phyloP scores from a whole-genome alignment of 345 rosid species.

The Mallotus nudiflorus region DNA sequence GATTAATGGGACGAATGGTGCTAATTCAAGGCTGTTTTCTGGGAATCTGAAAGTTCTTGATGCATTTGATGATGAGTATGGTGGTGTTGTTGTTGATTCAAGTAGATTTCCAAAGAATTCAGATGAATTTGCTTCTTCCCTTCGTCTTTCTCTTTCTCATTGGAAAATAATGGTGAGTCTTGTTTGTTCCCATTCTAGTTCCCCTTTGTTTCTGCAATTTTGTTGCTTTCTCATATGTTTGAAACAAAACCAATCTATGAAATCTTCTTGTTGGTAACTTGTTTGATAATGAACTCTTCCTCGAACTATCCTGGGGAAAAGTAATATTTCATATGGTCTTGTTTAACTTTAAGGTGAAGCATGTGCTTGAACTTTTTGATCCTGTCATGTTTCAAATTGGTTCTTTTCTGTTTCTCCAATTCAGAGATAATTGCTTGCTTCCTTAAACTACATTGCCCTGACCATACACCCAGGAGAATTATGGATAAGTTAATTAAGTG shows the following conservation, averaged over 20 bases:
- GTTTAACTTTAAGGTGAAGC: too few species aligned
- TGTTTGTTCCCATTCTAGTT: neutral
- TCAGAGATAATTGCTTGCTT: too few species aligned
- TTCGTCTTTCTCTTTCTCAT: slow-evolving; percentile 53
- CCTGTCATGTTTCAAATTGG: too few species aligned
- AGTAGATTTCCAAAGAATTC: slow-evolving; percentile 54
- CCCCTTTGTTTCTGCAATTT: neutral
- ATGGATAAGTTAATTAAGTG: too few species aligned
- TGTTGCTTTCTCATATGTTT: neutral
- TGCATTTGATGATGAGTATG: slow-evolving; percentile 72
- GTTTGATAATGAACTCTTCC: too few species aligned
- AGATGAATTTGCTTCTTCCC: slow-evolving; percentile 47
- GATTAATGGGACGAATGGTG: slow-evolving; percentile 39
- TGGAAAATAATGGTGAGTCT: slow-evolving; percentile 67
- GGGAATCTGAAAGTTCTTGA: slow-evolving; percentile 47
- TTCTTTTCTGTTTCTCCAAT: too few species aligned
- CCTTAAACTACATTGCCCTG: too few species aligned
- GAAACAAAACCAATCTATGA: neutral
- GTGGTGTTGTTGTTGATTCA: slow-evolving; percentile 77
- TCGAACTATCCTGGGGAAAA: too few species aligned
- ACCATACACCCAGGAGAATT: too few species aligned
- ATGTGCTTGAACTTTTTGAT: too few species aligned
- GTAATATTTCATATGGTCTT: too few species aligned
- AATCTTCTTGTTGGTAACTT: neutral
- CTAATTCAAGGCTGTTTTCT: slow-evolving; percentile 33